Evolutionary conservation across 2,329 filamentous ascomycete species (phyloP), one percentile per base, ranked within the genome.

Genomic region (Podosphaera xanthii): DNA sequence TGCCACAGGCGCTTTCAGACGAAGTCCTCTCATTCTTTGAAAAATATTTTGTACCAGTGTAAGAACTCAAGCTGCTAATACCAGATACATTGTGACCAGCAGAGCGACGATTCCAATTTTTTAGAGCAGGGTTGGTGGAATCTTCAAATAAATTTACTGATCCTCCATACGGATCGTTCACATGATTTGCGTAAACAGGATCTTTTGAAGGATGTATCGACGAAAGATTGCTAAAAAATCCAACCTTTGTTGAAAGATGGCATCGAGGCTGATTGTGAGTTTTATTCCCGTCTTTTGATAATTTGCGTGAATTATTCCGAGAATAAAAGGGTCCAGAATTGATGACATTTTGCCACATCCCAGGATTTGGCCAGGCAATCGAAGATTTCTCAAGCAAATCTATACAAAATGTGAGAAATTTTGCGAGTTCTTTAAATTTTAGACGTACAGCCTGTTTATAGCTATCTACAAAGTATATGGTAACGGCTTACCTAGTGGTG

Each of bases 351-450:
- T 74, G 74, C 82, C 81, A 87, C 82, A 88, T 86, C 14, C 73
- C 71, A 30, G 78, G 72, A 67, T 86, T 89, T 6, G 87, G 87
- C 86, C 87, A 94, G 2, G 87, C 86, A 66, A 94, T 88, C 2
- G 77, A 78, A 2, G 81, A 82, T 61, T 73, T 75, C 69, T 92
- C 85, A 36, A 94, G 76, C 33, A 90, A 74, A 49, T 85, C 87
- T 87, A 38, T 36, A 61, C 3, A 56, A 60, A 57, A 2, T 44
- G 40, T 44, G 40, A 44, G 40, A 8, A 8, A 44, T 44, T 44
- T 44, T 44, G 3, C 5, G 4, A 10, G 36, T 44, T 44, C 40
- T 14, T 4, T 12, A 8, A 12, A 44, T 40, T 5, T 5, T 5
- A 44, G 10, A 44, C n/a, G 10, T 12, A 44, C 10, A 44, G 40